Evolutionary conservation across 2,329 filamentous ascomycete genomes (phyloP).

Genomic region (Microsporum canis): DNA sequence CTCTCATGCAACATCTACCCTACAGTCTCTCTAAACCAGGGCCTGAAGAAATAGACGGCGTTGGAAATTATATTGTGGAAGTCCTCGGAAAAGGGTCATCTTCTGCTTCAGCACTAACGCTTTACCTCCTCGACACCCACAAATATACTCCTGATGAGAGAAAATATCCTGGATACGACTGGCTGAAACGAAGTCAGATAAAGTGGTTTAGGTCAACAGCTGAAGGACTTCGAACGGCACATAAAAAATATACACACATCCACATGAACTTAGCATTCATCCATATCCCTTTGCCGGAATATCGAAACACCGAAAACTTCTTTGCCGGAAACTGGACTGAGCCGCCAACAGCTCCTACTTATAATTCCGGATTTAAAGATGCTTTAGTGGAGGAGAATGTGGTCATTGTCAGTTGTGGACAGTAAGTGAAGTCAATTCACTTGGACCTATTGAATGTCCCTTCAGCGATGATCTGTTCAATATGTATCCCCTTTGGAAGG

Average conservation of each 20-base stretch:
- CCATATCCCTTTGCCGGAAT: conserved; percentile 91
- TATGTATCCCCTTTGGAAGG: background rate
- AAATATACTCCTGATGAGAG: conserved; percentile 82
- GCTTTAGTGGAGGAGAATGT: conserved; percentile 78
- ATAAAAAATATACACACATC: conserved; percentile 75
- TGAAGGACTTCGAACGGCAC: conserved; percentile 59
- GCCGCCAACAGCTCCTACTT: conserved; percentile 71
- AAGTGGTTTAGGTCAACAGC: conserved; percentile 84
- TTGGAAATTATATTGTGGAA: conserved; percentile 92
- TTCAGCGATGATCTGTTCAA: background rate
- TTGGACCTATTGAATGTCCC: background rate
- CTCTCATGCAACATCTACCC: conserved; percentile 71
- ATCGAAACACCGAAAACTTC: conserved; percentile 50
- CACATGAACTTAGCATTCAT: conserved; percentile 97
- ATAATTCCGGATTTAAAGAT: conserved; percentile 87
- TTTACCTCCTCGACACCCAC: conserved; percentile 94
- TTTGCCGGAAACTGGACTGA: conserved; percentile 67
- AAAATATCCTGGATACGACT: conserved; percentile 87
- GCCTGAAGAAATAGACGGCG: conserved; percentile 70
- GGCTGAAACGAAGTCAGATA: conserved; percentile 89
- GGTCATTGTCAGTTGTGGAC: conserved; percentile 78
- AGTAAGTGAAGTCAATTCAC: conserved; percentile 45
- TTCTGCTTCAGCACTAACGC: conserved; percentile 76
- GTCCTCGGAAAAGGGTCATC: conserved; percentile 67
- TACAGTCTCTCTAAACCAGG: conserved; percentile 81